phyloP scores from a whole-genome alignment of 2,329 filamentous ascomycete species.

The Cryphonectria naterciae region DNA sequence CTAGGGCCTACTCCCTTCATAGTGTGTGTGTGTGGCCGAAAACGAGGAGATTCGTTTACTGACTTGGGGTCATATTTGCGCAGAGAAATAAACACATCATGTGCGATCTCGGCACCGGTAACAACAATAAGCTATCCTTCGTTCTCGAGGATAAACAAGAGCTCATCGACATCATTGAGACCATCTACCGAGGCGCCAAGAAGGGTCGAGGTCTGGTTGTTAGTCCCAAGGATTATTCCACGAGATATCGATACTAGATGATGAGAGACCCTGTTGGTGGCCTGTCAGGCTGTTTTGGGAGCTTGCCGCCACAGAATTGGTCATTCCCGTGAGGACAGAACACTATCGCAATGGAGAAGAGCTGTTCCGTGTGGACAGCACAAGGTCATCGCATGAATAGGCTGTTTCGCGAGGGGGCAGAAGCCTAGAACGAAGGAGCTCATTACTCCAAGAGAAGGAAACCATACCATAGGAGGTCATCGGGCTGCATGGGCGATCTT shows the following conservation, averaged over 20 bases:
- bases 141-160: constrained; percentile 98
- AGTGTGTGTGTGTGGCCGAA: background rate
- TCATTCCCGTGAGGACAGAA: background rate
- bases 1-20: no score
- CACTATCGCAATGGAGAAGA: background rate
- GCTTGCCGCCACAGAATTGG: background rate
- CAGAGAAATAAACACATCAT: constrained; percentile 95
- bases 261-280: background rate
- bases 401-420: background rate
- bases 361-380: background rate
- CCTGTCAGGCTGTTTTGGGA: background rate
- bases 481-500: background rate
- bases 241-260: constrained; percentile 66
- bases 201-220: constrained; percentile 96
- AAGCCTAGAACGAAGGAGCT: no score
- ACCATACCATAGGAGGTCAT: background rate
- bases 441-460: background rate
- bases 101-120: constrained; percentile 96
- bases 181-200: constrained; percentile 96
- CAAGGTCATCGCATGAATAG: background rate
- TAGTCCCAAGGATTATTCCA: constrained; percentile 82
- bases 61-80: constrained; percentile 50
- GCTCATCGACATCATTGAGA: constrained; percentile 97
- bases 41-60: constrained; percentile 8
- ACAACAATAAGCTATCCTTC: constrained; percentile 99